Base-by-base conservation (phyloP, 2,329 filamentous ascomycete species). In the Hyphodiscus sp. region DNA sequence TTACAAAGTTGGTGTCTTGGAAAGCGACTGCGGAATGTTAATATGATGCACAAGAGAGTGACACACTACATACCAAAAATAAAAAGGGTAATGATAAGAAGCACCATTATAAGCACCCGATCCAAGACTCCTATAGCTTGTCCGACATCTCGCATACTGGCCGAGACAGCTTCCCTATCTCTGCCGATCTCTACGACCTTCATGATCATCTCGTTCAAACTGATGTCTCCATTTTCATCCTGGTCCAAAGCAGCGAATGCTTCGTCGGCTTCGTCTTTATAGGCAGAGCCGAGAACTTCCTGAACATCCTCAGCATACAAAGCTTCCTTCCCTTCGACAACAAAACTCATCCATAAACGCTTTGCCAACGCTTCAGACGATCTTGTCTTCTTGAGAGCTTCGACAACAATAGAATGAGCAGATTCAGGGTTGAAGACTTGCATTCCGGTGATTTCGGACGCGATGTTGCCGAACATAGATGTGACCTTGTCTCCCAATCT, bases 341-440 rank as follows among this genome's bases (percentile, higher is more conserved):
- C 94, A 67, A 96, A 95, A 0, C 91, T 96, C 89, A 96, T 95
- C 94, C 94, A 97, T 58, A 97, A 86, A 65, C 94, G 87, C 61
- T 83, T 86, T 18, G 89, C 91, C 54, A 97, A 75, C n/a, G 94
- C 94, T 69, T 97, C 91, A 0, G 91, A 89, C 7, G 90, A 88
- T 56, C 80, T 78, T 44, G 81, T 83, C 73, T 90, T 92, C 70
- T 96, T 91, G 30, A 97, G 77, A 9, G 92, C 94, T 67, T 95
- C 84, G 15, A 95, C 77, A 5, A 97, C 90, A 47, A 97, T 83
- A 0, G 90, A 94, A 68, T 96, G 91, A 1, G 91, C 86, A 5
- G 91, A 88, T 65, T 89, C 92, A 15, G 90, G 86, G 70, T 96
- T 96, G 74, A 97, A 95, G 20, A 96, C 87, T 65, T 96, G 84